Evolutionary conservation across 768 basidiomycete genomes (phyloP), one percentile per base, ranked within the genome.

Genomic region (Infundibulicybe gibba): DNA sequence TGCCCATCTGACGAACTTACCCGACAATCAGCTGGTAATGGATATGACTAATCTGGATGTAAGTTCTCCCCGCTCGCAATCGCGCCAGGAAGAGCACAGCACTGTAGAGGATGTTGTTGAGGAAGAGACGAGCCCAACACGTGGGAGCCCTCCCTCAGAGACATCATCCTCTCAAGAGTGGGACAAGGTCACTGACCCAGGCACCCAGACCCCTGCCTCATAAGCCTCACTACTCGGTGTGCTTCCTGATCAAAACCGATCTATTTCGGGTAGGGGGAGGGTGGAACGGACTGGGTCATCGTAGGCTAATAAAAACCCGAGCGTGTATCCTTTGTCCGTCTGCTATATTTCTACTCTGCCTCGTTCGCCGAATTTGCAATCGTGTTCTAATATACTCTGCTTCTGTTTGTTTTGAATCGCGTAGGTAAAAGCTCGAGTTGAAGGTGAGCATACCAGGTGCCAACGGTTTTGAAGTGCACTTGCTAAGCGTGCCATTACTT

Each of bases 1-100:
- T 32, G 25, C 25, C 25, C 25, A 25, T n/a, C 35, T 25, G n/a
- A 41, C 41, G 33, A 43, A 47, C 25, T 12, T 19, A 13, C 43
- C 12, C 32, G 6, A 19, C 38, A 10, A 6, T 1, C 52, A 85
- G 81, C 67, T 87, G 50, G 75, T 94, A 44, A 81, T 92, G 77
- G 83, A 93, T 58, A 72, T 97, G 69, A 89, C 85, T 54, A 86
- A 87, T 51, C 66, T 93, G 72, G 90, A 94, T 73, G 90, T 93
- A 73, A 91, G 90, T 90, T 63, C 65, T 53, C 61, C 76, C 70
- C 65, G 73, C 71, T 74, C 62, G 60, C 59, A 62, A 47, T 43
- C 49, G 40, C 48, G 43, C 55, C 50, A 37, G 50, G 45, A 53
- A 52, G 49, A 46, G 50, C 45, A 45, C 39, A 54, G 58, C 61